phyloP scores from a whole-genome alignment of 805 yeast species.

The Wickerhamomyces xylosicus region DNA sequence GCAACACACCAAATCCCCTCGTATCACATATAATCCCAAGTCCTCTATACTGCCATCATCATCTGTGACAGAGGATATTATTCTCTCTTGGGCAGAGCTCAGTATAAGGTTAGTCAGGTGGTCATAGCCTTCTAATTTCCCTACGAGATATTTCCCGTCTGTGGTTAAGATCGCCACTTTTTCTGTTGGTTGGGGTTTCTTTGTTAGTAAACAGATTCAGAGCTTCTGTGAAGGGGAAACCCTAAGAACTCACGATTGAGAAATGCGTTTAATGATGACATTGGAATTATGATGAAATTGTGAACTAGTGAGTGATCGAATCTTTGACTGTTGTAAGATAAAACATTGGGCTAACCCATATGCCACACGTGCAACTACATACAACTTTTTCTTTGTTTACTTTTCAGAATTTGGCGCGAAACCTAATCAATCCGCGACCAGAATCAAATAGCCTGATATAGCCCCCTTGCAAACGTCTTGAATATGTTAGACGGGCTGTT shows the following conservation, averaged over 20 bases:
- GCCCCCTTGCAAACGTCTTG: too few relatives aligned
- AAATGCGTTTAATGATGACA: conserved; percentile 16
- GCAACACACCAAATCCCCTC: conserved; percentile 52
- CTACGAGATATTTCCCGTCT: conserved; percentile 43
- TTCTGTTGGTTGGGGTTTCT: conserved; percentile 22
- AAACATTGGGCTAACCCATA: too few relatives aligned
- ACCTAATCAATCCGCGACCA: too few relatives aligned
- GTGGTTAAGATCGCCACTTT: conserved; percentile 45
- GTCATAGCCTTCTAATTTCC: conserved; percentile 50
- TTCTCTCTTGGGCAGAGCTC: conserved; percentile 38
- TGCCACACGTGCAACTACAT: too few relatives aligned
- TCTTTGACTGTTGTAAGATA: too few relatives aligned
- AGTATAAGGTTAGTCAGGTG: conserved; percentile 52
- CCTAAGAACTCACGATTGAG: conserved; percentile 13
- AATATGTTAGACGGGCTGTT: too few relatives aligned
- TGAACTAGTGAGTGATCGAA: neutral
- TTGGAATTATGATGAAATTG: conserved; percentile 1
- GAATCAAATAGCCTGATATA: too few relatives aligned
- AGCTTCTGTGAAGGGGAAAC: too few relatives aligned
- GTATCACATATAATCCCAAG: conserved; percentile 39
- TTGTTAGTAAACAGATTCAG: conserved; percentile 6
- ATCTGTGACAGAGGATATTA: conserved; percentile 27
- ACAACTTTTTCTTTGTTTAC: neutral
- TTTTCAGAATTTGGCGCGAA: neutral
- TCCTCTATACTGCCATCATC: conserved; percentile 18